These are phyloP conservation scores for Rhytidiadelphus loreus DNA, from an alignment of 225 moss, liverwort and hornwort genomes.

Conservation along the genomic window DNA sequence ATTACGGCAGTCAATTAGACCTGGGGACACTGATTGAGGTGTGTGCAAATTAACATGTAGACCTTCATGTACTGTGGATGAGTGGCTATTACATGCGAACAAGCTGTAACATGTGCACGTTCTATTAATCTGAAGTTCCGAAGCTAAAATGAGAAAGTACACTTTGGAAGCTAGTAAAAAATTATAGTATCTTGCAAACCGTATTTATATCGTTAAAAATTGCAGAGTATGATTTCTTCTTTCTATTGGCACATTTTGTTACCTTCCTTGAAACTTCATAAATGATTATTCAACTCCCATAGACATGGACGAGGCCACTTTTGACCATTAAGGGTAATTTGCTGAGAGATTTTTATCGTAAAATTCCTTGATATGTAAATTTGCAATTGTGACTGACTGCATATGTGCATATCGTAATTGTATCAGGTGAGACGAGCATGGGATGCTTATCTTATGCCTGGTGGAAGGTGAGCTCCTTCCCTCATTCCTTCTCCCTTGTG, in stretches of 20 bases:
- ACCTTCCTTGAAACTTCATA: neutral
- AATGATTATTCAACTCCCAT: neutral
- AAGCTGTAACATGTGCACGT: neutral
- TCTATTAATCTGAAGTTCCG: neutral
- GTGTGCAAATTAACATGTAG: neutral
- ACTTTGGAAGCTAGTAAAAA: neutral
- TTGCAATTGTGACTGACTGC: neutral
- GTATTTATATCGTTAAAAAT: neutral
- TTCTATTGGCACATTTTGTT: neutral
- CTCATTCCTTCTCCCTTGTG: neutral
- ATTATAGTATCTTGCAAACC: too few relatives aligned
- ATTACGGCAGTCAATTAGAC: slow-evolving; percentile 72
- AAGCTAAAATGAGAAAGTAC: neutral
- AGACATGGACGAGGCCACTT: neutral
- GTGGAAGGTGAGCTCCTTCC: slow-evolving; percentile 63
- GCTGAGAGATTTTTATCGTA: neutral
- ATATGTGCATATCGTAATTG: neutral
- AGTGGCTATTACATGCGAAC: neutral
- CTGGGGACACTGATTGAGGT: slow-evolving; percentile 90
- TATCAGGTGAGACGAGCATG: slow-evolving; percentile 86
- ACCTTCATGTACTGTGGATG: neutral
- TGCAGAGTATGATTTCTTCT: neutral
- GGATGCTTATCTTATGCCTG: slow-evolving; percentile 87
- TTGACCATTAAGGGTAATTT: neutral
- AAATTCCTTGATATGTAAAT: neutral